Percentiles rank a stretch among this genome's conserved stretches.
Conservation (phyloP, 2,329 filamentous ascomycete genomes). For the Pyrenophora graminea region DNA sequence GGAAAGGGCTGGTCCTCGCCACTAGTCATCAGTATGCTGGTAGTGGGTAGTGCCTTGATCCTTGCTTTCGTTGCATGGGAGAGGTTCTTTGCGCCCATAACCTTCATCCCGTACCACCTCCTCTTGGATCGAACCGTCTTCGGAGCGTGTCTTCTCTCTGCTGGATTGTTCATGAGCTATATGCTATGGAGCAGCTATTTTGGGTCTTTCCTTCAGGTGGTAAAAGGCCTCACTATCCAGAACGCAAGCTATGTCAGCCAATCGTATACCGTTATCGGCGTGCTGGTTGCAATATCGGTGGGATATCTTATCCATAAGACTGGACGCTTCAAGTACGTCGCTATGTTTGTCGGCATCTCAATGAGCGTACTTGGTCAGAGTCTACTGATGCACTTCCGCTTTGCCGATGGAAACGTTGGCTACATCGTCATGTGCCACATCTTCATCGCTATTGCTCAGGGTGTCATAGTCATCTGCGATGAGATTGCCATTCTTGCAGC, state of each 20-base stretch:
- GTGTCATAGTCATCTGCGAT: constrained; percentile 29
- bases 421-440: constrained; percentile 40
- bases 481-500: constrained; percentile 40
- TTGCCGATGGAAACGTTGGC: constrained; percentile 23
- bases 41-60: constrained; percentile 41
- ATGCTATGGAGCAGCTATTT: constrained; percentile 45
- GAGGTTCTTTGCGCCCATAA: constrained; percentile 39
- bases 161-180: constrained; percentile 33
- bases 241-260: constrained; percentile 42
- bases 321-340: constrained; percentile 25
- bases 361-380: constrained; percentile 25
- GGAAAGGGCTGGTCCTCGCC: constrained; percentile 26
- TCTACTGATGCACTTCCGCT: constrained; percentile 37
- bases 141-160: constrained; percentile 55
- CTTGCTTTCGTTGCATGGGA: constrained; percentile 45
- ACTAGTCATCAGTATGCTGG: constrained; percentile 44
- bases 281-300: constrained; percentile 12
- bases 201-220: constrained; percentile 46
- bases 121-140: constrained; percentile 48
- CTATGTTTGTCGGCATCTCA: constrained; percentile 24
- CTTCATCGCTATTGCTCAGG: constrained; percentile 30
- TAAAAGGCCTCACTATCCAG: constrained; percentile 27
- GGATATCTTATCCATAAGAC: constrained; percentile 20
- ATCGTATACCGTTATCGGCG: constrained; percentile 38
- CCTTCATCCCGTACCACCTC: constrained; percentile 48